Evolutionary conservation across 805 yeast genomes (phyloP).

Genomic region (Yamadazyma paraphyllophila): DNA sequence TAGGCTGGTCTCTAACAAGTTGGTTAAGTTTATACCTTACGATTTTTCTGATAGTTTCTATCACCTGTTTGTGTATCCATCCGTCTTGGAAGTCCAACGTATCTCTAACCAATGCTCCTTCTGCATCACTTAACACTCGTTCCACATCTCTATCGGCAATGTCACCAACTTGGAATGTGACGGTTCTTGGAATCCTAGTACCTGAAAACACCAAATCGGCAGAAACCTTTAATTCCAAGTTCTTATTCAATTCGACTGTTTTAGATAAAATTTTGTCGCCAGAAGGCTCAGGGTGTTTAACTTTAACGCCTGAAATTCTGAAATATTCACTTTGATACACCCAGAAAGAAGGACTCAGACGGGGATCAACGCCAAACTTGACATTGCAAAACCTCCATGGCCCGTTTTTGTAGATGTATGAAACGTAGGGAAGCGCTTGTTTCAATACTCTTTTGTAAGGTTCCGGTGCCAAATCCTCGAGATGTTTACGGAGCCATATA

Average conservation of each 20-base stretch:
- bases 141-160: slow-evolving; percentile 63
- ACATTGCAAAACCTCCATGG: slow-evolving; percentile 93
- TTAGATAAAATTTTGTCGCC: slow-evolving; percentile 23
- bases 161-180: slow-evolving; percentile 79
- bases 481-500: slow-evolving; percentile 79
- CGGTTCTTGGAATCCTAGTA: slow-evolving; percentile 58
- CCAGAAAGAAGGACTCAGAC: slow-evolving; percentile 50
- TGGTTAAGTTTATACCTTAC: slow-evolving; percentile 70
- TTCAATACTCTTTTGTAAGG: slow-evolving; percentile 49
- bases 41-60: slow-evolving; percentile 64
- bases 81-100: slow-evolving; percentile 62
- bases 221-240: slow-evolving; percentile 19
- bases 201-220: slow-evolving; percentile 68
- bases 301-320: slow-evolving; percentile 43
- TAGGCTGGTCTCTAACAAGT: slow-evolving; percentile 49
- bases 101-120: slow-evolving; percentile 34
- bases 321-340: slow-evolving; percentile 84
- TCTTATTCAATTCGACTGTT: slow-evolving; percentile 18
- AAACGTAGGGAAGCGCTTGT: slow-evolving; percentile 79
- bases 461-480: slow-evolving; percentile 54
- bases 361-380: slow-evolving; percentile 76
- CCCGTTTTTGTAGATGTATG: slow-evolving; percentile 81
- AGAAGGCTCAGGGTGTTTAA: slow-evolving; percentile 5
- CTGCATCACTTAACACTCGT: slow-evolving; percentile 36
- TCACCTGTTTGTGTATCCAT: slow-evolving; percentile 67